Base-by-base conservation (phyloP, 257 asterid genomes). In the Jasminum sambac region DNA sequence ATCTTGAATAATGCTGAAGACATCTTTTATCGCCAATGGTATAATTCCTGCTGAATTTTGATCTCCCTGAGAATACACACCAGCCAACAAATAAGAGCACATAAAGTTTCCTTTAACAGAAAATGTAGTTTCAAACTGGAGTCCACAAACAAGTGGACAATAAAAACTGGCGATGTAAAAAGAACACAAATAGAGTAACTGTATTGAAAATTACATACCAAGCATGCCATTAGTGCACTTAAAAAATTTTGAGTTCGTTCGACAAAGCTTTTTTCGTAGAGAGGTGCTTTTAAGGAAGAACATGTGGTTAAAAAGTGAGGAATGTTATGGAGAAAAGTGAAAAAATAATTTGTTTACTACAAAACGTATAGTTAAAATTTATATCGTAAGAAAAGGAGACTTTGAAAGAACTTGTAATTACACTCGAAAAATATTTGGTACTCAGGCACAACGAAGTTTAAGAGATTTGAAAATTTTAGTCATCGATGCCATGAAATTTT, bases 21-120 rank as follows among this genome's bases (percentile, higher is more conserved):
- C 99, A 78, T 95, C 99, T 83, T 91, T 95, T 76, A 95, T 91
- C 24, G 99, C 98, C 78, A 95, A 79, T 4, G 99, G 98, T 81
- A 95, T 92, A 72, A 95, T 86, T 63, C 99, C 99, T 62, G 98
- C 98, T 77, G 84, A 83, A 81, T 55, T 55, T 74, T 92, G 99
- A 82, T 95, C 98, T 38, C 99, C 99, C 99, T 95, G 74, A 76
- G 25, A 64, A 82, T 24, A 80, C 64, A 73, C 7, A 60, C 43
- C 21, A 61, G 72, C 66, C 74, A 73, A 77, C 75, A 76, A 64
- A 69, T 61, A 60, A 68, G 43, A 48, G 66, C 60, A 81, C 16
- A 64, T 77, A 74, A 71, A 24, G 52, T 39, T 23, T 8, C 8
- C 16, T 0, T 23, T 21, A 11, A 2, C 38, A 52, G 21, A 19